Percentiles rank a stretch among this genome's conserved stretches.
phyloP scores from a whole-genome alignment of 2,329 filamentous ascomycete species.

The Penicillium thymicola region DNA sequence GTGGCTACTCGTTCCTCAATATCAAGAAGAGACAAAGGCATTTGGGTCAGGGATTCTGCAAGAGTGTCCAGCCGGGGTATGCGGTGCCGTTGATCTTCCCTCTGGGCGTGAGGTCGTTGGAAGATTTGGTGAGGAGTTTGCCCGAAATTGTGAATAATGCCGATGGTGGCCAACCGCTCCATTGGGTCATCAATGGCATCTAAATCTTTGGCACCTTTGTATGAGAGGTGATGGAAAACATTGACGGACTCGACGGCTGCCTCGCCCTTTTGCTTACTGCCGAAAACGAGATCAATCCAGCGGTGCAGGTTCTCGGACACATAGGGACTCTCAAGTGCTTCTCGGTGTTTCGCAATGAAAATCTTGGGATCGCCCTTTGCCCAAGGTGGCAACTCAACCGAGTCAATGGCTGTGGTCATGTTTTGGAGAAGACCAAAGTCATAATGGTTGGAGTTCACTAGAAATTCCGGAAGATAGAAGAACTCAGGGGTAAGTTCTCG shows the following conservation, averaged over 20 bases:
- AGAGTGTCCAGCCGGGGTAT: conserved; percentile 71
- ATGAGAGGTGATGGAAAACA: conserved; percentile 93
- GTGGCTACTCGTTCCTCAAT: conserved; percentile 77
- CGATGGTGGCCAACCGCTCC: conserved; percentile 82
- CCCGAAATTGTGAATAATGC: conserved; percentile 97
- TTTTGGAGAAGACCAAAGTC: conserved; percentile 89
- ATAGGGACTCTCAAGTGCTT: conserved; percentile 88
- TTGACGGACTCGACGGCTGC: conserved; percentile 88
- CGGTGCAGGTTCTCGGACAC: conserved; percentile 85
- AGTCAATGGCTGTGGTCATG: conserved; percentile 72
- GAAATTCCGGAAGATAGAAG: conserved; percentile 91
- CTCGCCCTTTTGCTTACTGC: conserved; percentile 88
- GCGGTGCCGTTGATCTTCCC: conserved; percentile 65
- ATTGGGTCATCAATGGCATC: conserved; percentile 87
- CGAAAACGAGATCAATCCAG: conserved; percentile 97
- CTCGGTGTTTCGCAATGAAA: conserved; percentile 93
- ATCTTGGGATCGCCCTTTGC: conserved; percentile 94
- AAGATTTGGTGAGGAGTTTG: conserved; percentile 97
- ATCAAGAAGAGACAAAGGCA: conserved; percentile 74
- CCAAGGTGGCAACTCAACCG: conserved; percentile 90
- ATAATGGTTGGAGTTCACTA: conserved; percentile 90
- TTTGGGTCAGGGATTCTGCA: conserved; percentile 69
- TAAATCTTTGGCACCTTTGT: conserved; percentile 87
- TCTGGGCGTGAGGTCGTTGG: conserved; percentile 70
- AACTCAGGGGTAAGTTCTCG: conserved; percentile 95